These are phyloP conservation scores for Phytophthora sansomeana DNA, from an alignment of 352 stramenopile species.

Conservation along the genomic window DNA sequence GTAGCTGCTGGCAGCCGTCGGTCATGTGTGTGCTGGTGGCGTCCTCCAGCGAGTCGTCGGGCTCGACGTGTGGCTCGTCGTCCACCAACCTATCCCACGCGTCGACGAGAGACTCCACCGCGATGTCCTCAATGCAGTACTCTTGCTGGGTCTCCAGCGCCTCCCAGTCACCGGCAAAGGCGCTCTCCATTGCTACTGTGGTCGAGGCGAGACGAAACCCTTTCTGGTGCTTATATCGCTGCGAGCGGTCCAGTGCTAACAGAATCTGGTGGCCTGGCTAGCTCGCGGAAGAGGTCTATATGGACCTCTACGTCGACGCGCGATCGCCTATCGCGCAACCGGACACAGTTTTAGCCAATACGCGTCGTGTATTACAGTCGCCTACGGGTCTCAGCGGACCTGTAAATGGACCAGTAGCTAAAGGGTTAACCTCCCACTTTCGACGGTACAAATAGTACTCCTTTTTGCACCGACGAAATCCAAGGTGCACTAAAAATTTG, in stretches of 20 bases:
- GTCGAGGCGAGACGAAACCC: background rate
- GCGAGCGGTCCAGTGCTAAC: background rate
- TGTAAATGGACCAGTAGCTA: no score
- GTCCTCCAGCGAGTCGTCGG: background rate
- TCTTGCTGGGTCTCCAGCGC: background rate
- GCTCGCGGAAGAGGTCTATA: background rate
- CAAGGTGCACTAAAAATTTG: no score
- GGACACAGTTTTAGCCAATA: no score
- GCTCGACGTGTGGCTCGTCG: background rate
- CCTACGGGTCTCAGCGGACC: no score
- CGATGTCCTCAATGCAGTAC: background rate
- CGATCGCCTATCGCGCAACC: no score
- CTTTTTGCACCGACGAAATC: no score
- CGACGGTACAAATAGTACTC: no score
- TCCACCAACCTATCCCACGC: background rate
- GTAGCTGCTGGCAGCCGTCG: no score
- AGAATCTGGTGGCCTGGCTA: background rate
- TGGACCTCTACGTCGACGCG: background rate
- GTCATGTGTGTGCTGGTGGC: no score
- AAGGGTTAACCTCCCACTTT: no score
- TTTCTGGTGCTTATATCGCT: background rate
- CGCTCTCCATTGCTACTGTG: background rate
- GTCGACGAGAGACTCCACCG: background rate
- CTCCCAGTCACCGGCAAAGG: background rate
- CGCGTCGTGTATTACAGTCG: no score